Conservation (phyloP, 495 filamentous ascomycete genomes). For the Cudoniella acicularis region DNA sequence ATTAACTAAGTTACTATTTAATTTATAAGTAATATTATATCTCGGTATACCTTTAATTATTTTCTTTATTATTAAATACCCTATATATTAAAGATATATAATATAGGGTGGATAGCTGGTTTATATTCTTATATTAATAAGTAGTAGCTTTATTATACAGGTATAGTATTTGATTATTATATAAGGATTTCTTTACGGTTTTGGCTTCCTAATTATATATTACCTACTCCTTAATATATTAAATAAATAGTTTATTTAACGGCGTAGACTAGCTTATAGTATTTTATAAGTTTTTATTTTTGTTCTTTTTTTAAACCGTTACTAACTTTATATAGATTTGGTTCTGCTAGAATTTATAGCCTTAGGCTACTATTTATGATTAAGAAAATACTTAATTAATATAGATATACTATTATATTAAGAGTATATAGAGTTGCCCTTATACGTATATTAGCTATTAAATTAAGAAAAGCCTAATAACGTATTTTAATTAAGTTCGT, state of each 20-base stretch:
- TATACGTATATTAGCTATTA: constrained; percentile 4
- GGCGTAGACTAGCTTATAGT: constrained; percentile 54
- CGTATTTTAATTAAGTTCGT: not conserved
- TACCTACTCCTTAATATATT: constrained; percentile 46
- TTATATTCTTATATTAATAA: constrained; percentile 30
- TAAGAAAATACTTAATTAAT: constrained; percentile 42
- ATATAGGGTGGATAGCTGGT: constrained; percentile 1
- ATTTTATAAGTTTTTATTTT: constrained; percentile 44
- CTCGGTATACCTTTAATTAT: constrained; percentile 26
- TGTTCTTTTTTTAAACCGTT: not conserved
- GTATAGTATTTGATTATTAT: constrained; percentile 43
- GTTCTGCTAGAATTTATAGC: constrained; percentile 30
- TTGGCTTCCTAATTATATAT: constrained; percentile 46
- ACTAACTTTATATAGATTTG: constrained; percentile 19
- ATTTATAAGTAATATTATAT: constrained; percentile 3
- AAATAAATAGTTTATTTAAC: constrained; percentile 53
- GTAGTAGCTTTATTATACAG: constrained; percentile 42
- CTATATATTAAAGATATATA: not conserved
- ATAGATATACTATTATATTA: constrained; percentile 33
- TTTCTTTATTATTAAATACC: constrained; percentile 16
- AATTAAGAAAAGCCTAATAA: not conserved
- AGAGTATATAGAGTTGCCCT: constrained; percentile 30
- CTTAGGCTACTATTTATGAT: constrained; percentile 46
- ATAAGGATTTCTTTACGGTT: constrained; percentile 50
- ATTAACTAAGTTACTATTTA: not conserved